These are phyloP conservation scores for Cutaneotrichosporon sp. DNA, from an alignment of 1,284 basidiomycete genomes.

Conservation along the genomic window DNA sequence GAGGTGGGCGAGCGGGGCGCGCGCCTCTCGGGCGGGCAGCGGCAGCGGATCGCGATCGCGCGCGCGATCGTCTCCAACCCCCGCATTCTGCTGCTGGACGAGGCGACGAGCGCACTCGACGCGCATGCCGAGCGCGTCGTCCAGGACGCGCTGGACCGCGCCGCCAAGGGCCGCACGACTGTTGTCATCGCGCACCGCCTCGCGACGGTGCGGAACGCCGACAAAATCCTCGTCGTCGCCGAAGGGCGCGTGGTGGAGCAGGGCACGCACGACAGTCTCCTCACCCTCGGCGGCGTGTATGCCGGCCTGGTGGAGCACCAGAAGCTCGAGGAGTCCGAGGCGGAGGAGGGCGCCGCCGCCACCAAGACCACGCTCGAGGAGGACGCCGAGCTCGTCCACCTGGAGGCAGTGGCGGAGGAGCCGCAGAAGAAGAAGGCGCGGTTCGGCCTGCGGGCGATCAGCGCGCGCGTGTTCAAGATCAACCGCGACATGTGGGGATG, in stretches of 20 bases:
- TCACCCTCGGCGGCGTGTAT: slow-evolving; percentile 62
- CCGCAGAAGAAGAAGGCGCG: slow-evolving; percentile 7
- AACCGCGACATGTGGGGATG: slow-evolving; percentile 47
- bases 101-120: slow-evolving; percentile 85
- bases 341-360: slow-evolving; percentile 13
- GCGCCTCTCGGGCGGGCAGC: slow-evolving; percentile 91
- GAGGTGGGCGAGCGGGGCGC: slow-evolving; percentile 92
- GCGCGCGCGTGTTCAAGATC: slow-evolving; percentile 15
- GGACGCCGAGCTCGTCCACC: slow-evolving; percentile 11
- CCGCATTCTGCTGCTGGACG: slow-evolving; percentile 50
- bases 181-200: slow-evolving; percentile 58
- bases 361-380: slow-evolving; percentile 10
- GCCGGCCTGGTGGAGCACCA: slow-evolving; percentile 45
- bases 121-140: slow-evolving; percentile 89
- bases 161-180: slow-evolving; percentile 63
- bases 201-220: slow-evolving; percentile 52
- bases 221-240: slow-evolving; percentile 87
- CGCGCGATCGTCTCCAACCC: slow-evolving; percentile 93
- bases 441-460: slow-evolving; percentile 14
- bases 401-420: slow-evolving; percentile 16
- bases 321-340: slow-evolving; percentile 36
- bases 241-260: slow-evolving; percentile 78
- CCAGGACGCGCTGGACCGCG: slow-evolving; percentile 92
- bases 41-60: slow-evolving; percentile 85
- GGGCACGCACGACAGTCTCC: slow-evolving; percentile 77